A percentile compares a stretch with the other conserved stretches of the same genome.
These are phyloP conservation scores for Huiozyma sinensis DNA, from an alignment of 805 yeast species.

Conservation along the genomic window DNA sequence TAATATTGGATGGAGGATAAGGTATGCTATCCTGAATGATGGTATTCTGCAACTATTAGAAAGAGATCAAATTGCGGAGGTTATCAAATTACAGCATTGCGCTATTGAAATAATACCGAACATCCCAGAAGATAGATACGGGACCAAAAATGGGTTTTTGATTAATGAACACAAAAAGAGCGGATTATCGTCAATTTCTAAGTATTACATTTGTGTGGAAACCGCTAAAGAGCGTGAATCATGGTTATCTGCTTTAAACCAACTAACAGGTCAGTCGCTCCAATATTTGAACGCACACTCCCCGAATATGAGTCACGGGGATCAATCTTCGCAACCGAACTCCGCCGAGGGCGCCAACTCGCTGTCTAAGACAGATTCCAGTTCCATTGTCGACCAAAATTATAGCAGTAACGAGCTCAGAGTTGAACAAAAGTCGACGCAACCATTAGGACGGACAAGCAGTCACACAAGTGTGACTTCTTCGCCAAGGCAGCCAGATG, in stretches of 20 bases:
- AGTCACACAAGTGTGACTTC: slow-evolving; percentile 4
- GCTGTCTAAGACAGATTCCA: neutral
- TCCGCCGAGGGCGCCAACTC: slow-evolving; percentile 1
- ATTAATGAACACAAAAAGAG: slow-evolving; percentile 33
- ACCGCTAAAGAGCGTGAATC: slow-evolving; percentile 62
- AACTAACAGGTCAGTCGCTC: slow-evolving; percentile 17
- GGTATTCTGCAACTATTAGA: slow-evolving; percentile 49
- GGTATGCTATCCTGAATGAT: slow-evolving; percentile 59
- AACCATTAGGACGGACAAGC: neutral
- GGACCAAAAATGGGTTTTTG: slow-evolving; percentile 28
- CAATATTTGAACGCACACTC: slow-evolving; percentile 1
- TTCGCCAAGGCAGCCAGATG: slow-evolving; percentile 6
- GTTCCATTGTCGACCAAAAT: slow-evolving; percentile 7
- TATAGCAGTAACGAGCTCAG: slow-evolving; percentile 14
- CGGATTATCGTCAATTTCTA: slow-evolving; percentile 32
- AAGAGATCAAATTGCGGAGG: slow-evolving; percentile 41
- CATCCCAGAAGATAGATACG: slow-evolving; percentile 28
- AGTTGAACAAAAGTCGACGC: neutral
- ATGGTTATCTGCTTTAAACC: slow-evolving; percentile 48
- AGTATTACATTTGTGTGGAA: slow-evolving; percentile 69
- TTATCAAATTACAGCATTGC: slow-evolving; percentile 26
- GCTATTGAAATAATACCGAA: slow-evolving; percentile 31
- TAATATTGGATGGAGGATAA: slow-evolving; percentile 54
- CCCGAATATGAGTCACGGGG: neutral
- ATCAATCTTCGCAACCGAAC: slow-evolving; percentile 3